Base-by-base conservation (phyloP, 2,329 filamentous ascomycete genomes). In the Ilyonectria robusta region DNA sequence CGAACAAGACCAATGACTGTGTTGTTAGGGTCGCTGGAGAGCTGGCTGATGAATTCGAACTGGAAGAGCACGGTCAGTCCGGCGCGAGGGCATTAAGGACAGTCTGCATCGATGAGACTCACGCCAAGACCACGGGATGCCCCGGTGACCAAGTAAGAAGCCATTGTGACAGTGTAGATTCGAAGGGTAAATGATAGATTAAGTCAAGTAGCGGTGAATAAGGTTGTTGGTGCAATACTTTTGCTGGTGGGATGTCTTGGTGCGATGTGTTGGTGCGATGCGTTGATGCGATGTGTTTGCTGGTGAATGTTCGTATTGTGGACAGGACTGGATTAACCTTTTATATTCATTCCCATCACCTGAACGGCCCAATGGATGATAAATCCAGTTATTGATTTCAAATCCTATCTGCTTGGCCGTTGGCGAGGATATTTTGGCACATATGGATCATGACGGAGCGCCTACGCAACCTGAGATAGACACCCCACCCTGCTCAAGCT, bases 1-100 rank as follows among this genome's bases (percentile, higher is more conserved):
- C 84, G 83, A 15, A 84, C 81, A 4, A 87, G 78, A 1, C 83
- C 85, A 57, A 86, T 72, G 47, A 86, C 75, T 0, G 74, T 77
- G 67, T 84, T 84, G 17, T 72, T 66, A 0, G 83, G 71, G 59
- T 85, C 74, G 21, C 74, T 74, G 5, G 85, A 85, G 23, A 87
- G 75, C 29, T 84, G 78, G 17, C 72, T 73, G 37, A 86, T 63
- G 68, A 86, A 83, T 31, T 75, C 73, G 2, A 72, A 73, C 74
- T 76, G 26, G 31, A 9, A 0, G 1, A 1, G 4, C n/a, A 15
- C 55, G 1, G 6, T 51, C n/a, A 29, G 6, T 44, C 15, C 8
- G 2, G 15, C 40, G n/a, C 6, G n/a, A 8, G 11, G 37, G 37
- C 40, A 19, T 15, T 7, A n/a, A 8, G 40, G 8, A 19, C 6